phyloP scores from a whole-genome alignment of 1,139 yeast species.

The Scheffersomyces segobiensis region DNA sequence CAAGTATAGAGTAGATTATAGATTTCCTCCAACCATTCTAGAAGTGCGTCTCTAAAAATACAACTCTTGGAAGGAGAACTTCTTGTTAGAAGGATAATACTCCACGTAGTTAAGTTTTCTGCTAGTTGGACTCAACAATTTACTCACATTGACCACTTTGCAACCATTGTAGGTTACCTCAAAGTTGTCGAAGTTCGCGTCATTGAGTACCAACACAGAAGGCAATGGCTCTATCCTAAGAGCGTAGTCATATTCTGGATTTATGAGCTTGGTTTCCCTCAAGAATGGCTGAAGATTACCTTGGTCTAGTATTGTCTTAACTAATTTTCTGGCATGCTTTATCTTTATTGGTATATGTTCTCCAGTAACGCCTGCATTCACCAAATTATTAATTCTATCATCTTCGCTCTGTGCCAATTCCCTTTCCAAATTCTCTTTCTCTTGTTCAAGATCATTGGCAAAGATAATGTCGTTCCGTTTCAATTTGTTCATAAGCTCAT shows the following conservation, averaged over 20 bases:
- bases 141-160: slow-evolving; percentile 72
- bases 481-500: slow-evolving; percentile 68
- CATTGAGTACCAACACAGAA: slow-evolving; percentile 62
- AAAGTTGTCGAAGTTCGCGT: slow-evolving; percentile 67
- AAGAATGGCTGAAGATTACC: slow-evolving; percentile 84
- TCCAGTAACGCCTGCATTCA: slow-evolving; percentile 13
- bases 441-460: slow-evolving; percentile 41
- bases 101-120: slow-evolving; percentile 66
- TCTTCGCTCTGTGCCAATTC: slow-evolving; percentile 18
- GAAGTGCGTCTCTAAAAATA: slow-evolving; percentile 27
- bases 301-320: slow-evolving; percentile 81
- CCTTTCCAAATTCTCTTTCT: slow-evolving; percentile 20
- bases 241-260: slow-evolving; percentile 69
- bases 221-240: slow-evolving; percentile 81
- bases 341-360: slow-evolving; percentile 20
- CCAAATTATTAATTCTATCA: slow-evolving; percentile 10
- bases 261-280: slow-evolving; percentile 57
- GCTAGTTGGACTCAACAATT: slow-evolving; percentile 44
- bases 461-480: slow-evolving; percentile 67
- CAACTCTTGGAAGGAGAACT: slow-evolving; percentile 48
- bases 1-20: not conserved
- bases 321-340: slow-evolving; percentile 71
- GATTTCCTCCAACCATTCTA: not conserved
- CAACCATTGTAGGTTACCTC: slow-evolving; percentile 84
- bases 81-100: slow-evolving; percentile 61